Conservation (phyloP, 768 basidiomycete genomes). For the Podaxis sp. region DNA sequence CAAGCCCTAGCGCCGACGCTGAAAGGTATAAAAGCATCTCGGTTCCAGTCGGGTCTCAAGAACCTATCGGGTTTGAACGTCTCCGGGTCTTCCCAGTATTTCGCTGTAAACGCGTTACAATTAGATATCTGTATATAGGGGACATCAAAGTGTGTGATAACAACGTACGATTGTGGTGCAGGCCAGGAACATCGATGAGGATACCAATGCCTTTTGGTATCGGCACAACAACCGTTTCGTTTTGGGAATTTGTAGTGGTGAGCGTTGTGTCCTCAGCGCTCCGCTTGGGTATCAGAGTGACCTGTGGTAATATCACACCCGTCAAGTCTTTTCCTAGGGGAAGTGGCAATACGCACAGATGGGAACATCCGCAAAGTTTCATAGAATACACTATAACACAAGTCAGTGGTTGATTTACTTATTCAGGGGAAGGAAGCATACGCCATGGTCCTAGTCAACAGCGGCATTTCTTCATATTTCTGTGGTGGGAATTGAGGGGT, state of each 20-base stretch:
- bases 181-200: slow-evolving; percentile 33
- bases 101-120: slow-evolving; percentile 28
- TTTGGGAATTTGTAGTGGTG: slow-evolving; percentile 31
- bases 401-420: background rate
- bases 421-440: slow-evolving; percentile 16
- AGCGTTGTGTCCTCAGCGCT: slow-evolving; percentile 46
- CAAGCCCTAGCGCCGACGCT: slow-evolving; percentile 40
- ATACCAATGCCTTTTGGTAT: slow-evolving; percentile 43
- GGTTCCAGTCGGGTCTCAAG: slow-evolving; percentile 16
- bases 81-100: slow-evolving; percentile 46
- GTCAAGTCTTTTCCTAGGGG: too few relatives aligned
- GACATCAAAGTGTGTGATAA: background rate
- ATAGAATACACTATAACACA: slow-evolving; percentile 34
- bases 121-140: background rate
- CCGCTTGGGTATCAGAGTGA: slow-evolving; percentile 41
- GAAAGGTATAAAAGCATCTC: slow-evolving; percentile 24
- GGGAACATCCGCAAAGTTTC: slow-evolving; percentile 44
- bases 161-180: slow-evolving; percentile 53
- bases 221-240: slow-evolving; percentile 37
- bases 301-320: slow-evolving; percentile 23
- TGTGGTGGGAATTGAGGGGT: slow-evolving; percentile 5
- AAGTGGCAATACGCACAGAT: slow-evolving; percentile 25
- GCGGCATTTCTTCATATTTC: slow-evolving; percentile 33
- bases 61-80: slow-evolving; percentile 31
- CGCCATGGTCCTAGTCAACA: slow-evolving; percentile 33